Evolutionary conservation across 169 alveolate genomes (phyloP).

Genomic region (Plasmodium blacklocki): DNA sequence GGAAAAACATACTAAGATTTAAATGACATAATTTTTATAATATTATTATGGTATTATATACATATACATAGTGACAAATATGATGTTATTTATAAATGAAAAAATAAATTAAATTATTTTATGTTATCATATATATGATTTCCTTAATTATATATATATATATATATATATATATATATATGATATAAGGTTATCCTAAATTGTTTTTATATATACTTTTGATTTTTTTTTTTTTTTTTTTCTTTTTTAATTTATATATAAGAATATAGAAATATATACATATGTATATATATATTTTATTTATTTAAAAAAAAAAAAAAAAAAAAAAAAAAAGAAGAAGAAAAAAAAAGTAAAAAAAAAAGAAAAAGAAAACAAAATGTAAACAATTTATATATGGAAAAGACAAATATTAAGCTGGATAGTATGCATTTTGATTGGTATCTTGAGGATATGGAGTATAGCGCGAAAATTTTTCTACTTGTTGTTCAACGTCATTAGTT

Average conservation of each 20-base stretch:
- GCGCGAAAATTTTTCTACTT: conserved; percentile 93
- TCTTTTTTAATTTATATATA: conserved; percentile 11
- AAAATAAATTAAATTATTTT: conserved; percentile 46
- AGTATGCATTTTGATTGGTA: conserved; percentile 53
- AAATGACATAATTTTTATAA: neutral
- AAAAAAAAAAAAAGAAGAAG: too few species aligned
- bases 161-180: too few species aligned
- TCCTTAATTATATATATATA: neutral
- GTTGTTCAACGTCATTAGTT: conserved; percentile 94
- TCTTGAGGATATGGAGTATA: conserved; percentile 83
- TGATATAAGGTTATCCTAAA: too few species aligned
- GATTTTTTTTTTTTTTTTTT: neutral
- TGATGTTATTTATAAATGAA: conserved; percentile 15
- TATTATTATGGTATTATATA: conserved; percentile 4
- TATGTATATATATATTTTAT: too few species aligned
- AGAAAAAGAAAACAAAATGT: conserved; percentile 37
- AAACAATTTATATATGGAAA: conserved; percentile 35
- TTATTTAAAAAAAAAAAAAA: too few species aligned
- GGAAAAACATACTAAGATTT: too few species aligned
- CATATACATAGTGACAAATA: conserved; percentile 18
- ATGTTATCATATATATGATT: neutral
- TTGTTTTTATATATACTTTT: neutral
- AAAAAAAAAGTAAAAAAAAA: too few species aligned
- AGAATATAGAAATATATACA: neutral
- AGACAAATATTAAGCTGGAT: conserved; percentile 72